Evolutionary conservation across 768 basidiomycete species (phyloP).

Genomic region (Lactarius trivialis): DNA sequence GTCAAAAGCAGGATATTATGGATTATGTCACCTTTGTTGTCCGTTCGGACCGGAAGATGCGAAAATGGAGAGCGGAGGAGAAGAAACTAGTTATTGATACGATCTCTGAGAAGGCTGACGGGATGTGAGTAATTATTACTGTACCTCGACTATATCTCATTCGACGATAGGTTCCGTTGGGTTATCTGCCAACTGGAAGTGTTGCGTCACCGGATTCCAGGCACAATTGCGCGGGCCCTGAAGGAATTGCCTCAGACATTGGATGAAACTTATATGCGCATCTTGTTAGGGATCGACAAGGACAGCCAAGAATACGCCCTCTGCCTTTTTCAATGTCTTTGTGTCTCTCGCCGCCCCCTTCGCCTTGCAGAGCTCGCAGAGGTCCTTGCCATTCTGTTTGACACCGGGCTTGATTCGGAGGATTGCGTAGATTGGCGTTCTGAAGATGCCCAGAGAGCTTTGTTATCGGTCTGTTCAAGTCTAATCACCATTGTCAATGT

Average conservation of each 20-base stretch:
- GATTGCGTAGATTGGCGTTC: background rate
- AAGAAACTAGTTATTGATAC: background rate
- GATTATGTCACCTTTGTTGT: background rate
- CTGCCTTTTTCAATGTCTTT: background rate
- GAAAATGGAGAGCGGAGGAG: background rate
- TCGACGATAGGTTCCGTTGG: background rate
- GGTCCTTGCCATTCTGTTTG: background rate
- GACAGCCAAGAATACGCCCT: background rate
- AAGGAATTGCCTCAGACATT: background rate
- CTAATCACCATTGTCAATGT: background rate
- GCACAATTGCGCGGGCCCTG: background rate
- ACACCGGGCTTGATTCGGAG: no score
- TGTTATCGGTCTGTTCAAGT: background rate
- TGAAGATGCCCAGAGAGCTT: background rate
- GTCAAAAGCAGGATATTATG: background rate
- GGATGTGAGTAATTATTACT: background rate
- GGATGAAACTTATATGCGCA: background rate
- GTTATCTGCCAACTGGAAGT: background rate
- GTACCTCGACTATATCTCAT: background rate
- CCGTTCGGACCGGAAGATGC: background rate
- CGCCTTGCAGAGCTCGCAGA: constrained; percentile 6
- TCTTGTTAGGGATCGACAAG: background rate
- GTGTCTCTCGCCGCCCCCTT: background rate
- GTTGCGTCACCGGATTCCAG: background rate
- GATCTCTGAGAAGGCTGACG: background rate